phyloP scores from a whole-genome alignment of 148 eudicot genomes.

The Mesembryanthemum crystallinum region DNA sequence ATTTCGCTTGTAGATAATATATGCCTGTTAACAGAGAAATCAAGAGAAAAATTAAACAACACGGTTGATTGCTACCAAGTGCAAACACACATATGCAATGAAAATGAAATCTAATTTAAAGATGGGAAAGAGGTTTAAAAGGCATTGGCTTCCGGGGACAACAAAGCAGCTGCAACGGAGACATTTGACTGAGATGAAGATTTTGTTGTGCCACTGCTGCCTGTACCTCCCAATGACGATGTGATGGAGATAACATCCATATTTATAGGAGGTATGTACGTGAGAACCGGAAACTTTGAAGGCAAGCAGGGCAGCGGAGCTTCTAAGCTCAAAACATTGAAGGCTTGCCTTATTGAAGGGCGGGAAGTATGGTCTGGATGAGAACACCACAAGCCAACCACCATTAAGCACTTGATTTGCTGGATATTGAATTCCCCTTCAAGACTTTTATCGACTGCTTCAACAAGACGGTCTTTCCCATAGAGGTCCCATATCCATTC shows the following conservation, averaged over 20 bases:
- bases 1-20: too few species aligned
- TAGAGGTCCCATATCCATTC: constrained; percentile 53
- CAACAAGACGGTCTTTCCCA: constrained; percentile 31
- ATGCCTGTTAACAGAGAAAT: too few species aligned
- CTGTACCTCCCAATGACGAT: constrained; percentile 2
- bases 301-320: constrained; percentile 34
- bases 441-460: constrained; percentile 35
- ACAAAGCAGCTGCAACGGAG: constrained; percentile 7
- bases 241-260: neutral
- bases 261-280: constrained; percentile 22
- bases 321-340: constrained; percentile 42
- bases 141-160: neutral
- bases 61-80: neutral
- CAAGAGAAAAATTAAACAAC: too few species aligned
- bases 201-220: constrained; percentile 1
- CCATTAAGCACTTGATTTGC: constrained; percentile 43
- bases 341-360: constrained; percentile 51
- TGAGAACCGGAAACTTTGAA: constrained; percentile 21
- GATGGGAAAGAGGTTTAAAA: neutral
- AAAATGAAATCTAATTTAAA: too few species aligned
- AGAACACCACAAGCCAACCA: constrained; percentile 55
- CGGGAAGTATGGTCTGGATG: constrained; percentile 43
- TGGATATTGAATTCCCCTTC: constrained; percentile 27
- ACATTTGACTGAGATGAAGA: constrained; percentile 3
- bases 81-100: neutral